Conservation (phyloP, 768 basidiomycete genomes). For the Serendipita sp. region DNA sequence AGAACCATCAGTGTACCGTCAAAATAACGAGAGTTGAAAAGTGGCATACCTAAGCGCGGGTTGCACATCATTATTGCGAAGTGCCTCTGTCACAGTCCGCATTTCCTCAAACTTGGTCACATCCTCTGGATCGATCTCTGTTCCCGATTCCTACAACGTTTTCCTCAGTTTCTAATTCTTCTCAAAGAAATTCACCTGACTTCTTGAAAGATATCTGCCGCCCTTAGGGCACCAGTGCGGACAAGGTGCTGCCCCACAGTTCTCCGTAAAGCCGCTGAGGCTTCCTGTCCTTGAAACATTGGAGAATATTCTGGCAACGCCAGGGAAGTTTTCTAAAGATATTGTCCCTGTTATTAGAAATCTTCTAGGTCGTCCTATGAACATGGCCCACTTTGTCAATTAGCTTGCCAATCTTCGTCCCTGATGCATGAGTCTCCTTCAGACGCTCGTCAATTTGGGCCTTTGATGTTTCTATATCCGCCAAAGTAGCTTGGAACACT, state of each 20-base stretch:
- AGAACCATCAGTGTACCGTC: conserved; percentile 3
- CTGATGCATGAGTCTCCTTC: conserved; percentile 69
- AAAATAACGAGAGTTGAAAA: not conserved
- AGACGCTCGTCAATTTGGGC: conserved; percentile 58
- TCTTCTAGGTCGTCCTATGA: conserved; percentile 8
- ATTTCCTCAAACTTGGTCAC: conserved; percentile 48
- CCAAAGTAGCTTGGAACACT: not conserved
- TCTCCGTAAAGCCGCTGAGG: conserved; percentile 44
- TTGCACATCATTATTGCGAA: conserved; percentile 46
- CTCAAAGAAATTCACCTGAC: conserved; percentile 22
- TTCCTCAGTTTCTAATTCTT: conserved; percentile 5
- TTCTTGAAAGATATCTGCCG: conserved; percentile 56
- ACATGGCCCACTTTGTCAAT: conserved; percentile 63
- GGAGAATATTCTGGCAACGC: conserved; percentile 48
- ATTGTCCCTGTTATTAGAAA: not conserved
- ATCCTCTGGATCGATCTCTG: conserved; percentile 35
- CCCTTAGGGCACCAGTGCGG: conserved; percentile 64
- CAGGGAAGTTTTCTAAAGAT: conserved; percentile 33
- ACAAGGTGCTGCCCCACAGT: conserved; percentile 63
- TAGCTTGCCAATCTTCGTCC: conserved; percentile 66
- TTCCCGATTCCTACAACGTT: conserved; percentile 42
- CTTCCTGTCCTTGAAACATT: conserved; percentile 45
- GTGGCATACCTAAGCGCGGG: conserved; percentile 60
- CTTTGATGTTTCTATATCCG: not conserved
- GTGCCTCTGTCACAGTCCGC: conserved; percentile 51